A percentile compares a stretch with the other conserved stretches of the same genome.
Evolutionary conservation across 441 rosid genomes (phyloP).

Genomic region (Iberis amara): DNA sequence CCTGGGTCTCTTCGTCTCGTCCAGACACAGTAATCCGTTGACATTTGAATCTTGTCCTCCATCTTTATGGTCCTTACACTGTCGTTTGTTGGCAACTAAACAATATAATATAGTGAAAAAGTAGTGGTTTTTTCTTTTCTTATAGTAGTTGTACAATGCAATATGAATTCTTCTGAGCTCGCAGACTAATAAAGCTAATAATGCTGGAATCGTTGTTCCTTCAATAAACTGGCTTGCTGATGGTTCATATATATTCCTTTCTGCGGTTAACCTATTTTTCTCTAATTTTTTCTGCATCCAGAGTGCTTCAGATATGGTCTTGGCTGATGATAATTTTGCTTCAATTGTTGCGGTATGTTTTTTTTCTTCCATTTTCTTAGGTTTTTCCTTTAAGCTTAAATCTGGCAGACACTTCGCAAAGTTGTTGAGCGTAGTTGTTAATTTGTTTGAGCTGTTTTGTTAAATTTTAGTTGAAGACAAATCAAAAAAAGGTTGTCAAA

Average conservation of each 20-base stretch:
- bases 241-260: slow-evolving; percentile 5
- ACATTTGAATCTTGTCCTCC: slow-evolving; percentile 5
- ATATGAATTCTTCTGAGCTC: neutral
- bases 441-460: neutral
- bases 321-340: slow-evolving; percentile 98
- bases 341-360: slow-evolving; percentile 83
- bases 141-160: slow-evolving; percentile 13
- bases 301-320: slow-evolving; percentile 99
- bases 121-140: slow-evolving; percentile 6
- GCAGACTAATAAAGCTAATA: too few species aligned
- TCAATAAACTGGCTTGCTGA: slow-evolving; percentile 11
- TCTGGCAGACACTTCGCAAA: slow-evolving; percentile 9
- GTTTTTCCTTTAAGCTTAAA: slow-evolving; percentile 17
- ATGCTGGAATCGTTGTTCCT: neutral
- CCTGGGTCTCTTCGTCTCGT: slow-evolving; percentile 13
- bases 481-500: neutral
- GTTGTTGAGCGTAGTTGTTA: slow-evolving; percentile 5
- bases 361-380: slow-evolving; percentile 23
- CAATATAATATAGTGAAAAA: neutral
- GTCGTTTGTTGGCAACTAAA: neutral
- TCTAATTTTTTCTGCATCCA: slow-evolving; percentile 32
- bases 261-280: slow-evolving; percentile 16
- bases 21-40: neutral
- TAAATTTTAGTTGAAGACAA: slow-evolving; percentile 8
- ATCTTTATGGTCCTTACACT: slow-evolving; percentile 4